A percentile compares a stretch with the other conserved stretches of the same genome.
Conservation (phyloP, 495 filamentous ascomycete genomes). For the Pyrenula massariospora region DNA sequence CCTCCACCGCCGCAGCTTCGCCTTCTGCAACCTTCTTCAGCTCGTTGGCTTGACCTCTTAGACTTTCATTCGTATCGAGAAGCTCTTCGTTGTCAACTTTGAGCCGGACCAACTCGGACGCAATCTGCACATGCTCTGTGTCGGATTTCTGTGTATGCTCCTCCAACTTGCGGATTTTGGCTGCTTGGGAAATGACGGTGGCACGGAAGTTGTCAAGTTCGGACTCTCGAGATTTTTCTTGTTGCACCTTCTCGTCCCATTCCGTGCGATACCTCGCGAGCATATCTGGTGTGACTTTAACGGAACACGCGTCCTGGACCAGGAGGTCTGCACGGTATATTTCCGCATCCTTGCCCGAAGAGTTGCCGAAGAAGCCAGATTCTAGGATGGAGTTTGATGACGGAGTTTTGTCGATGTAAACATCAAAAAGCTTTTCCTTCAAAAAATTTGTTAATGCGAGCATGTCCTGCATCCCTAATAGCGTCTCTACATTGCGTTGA, state of each 20-base stretch:
- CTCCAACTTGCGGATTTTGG: slow-evolving; percentile 70
- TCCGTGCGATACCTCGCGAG: slow-evolving; percentile 72
- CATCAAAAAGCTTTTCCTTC: slow-evolving; percentile 89
- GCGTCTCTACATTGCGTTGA: slow-evolving; percentile 71
- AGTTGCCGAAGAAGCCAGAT: slow-evolving; percentile 93
- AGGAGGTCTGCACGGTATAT: slow-evolving; percentile 89
- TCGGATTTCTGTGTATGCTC: slow-evolving; percentile 83
- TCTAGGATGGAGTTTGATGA: slow-evolving; percentile 81
- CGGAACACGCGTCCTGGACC: slow-evolving; percentile 85
- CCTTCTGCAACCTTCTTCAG: slow-evolving; percentile 74
- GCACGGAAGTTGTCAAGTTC: slow-evolving; percentile 68
- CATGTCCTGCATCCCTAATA: slow-evolving; percentile 91
- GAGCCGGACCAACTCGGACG: slow-evolving; percentile 76
- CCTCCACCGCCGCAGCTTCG: slow-evolving; percentile 83
- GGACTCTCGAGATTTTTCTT: slow-evolving; percentile 67
- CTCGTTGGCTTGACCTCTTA: slow-evolving; percentile 72
- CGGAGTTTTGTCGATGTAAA: slow-evolving; percentile 88
- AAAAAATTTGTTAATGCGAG: slow-evolving; percentile 71
- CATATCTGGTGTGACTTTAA: slow-evolving; percentile 69
- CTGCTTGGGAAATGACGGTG: slow-evolving; percentile 48
- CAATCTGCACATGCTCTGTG: slow-evolving; percentile 83
- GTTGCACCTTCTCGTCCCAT: slow-evolving; percentile 78
- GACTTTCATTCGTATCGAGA: slow-evolving; percentile 73
- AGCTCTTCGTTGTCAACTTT: slow-evolving; percentile 92
- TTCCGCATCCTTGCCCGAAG: slow-evolving; percentile 82